These are phyloP conservation scores for Telfairia occidentalis DNA, from an alignment of 331 rosid species.

Conservation along the genomic window DNA sequence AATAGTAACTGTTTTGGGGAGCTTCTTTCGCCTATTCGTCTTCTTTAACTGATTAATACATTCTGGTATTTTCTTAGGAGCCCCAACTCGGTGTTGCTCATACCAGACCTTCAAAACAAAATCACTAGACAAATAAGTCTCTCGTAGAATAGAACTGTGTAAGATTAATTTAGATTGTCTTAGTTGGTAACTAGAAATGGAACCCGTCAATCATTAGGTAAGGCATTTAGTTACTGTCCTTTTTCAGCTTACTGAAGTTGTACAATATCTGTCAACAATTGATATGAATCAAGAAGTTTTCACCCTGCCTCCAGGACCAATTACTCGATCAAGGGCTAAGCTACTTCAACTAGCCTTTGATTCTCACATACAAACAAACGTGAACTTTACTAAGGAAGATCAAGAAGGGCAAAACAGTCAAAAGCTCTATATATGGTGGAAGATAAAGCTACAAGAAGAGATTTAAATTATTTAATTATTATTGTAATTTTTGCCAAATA, in stretches of 20 bases:
- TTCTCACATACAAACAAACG: no score
- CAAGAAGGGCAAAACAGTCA: no score
- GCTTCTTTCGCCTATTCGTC: conserved; percentile 49
- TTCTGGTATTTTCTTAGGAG: conserved; percentile 61
- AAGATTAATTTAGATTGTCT: neutral
- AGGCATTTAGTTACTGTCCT: neutral
- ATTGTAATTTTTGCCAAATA: no score
- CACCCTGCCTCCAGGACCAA: no score
- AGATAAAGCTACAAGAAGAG: no score
- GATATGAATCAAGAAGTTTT: no score
- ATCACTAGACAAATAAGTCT: conserved; percentile 5
- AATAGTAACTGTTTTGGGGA: conserved; percentile 63
- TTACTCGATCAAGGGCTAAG: no score
- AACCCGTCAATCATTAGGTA: neutral
- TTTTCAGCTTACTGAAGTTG: neutral
- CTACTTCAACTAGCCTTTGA: no score
- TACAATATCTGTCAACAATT: neutral
- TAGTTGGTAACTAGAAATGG: neutral
- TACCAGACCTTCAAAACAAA: conserved; percentile 52
- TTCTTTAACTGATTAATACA: conserved; percentile 36
- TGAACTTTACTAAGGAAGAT: no score
- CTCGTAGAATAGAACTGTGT: neutral
- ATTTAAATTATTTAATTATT: no score
- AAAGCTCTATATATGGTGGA: no score
- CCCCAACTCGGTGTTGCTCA: conserved; percentile 58